Conservation (phyloP, 2,329 filamentous ascomycete genomes). For the Clonostachys sp. region DNA sequence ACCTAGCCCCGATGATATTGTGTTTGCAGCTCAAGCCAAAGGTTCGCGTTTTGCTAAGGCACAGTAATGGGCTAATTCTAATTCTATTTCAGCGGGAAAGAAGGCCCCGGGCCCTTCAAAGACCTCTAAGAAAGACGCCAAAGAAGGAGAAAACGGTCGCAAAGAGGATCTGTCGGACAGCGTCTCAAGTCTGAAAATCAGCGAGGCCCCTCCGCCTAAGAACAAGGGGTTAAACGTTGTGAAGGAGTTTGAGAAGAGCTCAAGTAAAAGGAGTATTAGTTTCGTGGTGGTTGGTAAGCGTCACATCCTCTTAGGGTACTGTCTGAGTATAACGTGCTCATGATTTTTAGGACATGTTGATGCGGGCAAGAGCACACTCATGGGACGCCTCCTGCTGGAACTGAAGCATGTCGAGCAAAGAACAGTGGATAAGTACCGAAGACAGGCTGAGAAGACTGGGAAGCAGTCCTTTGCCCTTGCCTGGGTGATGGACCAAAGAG, state of each 20-base stretch:
- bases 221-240: slow-evolving; percentile 83
- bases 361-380: slow-evolving; percentile 94
- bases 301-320: not conserved
- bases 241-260: slow-evolving; percentile 71
- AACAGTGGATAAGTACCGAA: slow-evolving; percentile 81
- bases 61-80: slow-evolving; percentile 47
- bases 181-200: slow-evolving; percentile 31
- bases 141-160: slow-evolving; percentile 23
- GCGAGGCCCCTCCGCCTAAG: slow-evolving; percentile 52
- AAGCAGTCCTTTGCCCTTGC: slow-evolving; percentile 95
- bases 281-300: slow-evolving; percentile 85
- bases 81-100: slow-evolving; percentile 45
- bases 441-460: slow-evolving; percentile 85
- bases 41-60: slow-evolving; percentile 62
- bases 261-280: slow-evolving; percentile 75
- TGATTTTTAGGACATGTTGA: slow-evolving; percentile 78
- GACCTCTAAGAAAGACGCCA: slow-evolving; percentile 2
- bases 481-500: slow-evolving; percentile 92
- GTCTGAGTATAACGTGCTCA: not conserved
- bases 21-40: slow-evolving; percentile 84
- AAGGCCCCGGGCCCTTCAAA: slow-evolving; percentile 18
- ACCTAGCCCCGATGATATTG: slow-evolving; percentile 88
- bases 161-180: slow-evolving; percentile 14
- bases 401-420: slow-evolving; percentile 83
- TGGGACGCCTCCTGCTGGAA: slow-evolving; percentile 90